A percentile compares a stretch with the other conserved stretches of the same genome.
These are phyloP conservation scores for Cyphellophora europaea DNA, from an alignment of 2,329 filamentous ascomycete species.

Conservation along the genomic window DNA sequence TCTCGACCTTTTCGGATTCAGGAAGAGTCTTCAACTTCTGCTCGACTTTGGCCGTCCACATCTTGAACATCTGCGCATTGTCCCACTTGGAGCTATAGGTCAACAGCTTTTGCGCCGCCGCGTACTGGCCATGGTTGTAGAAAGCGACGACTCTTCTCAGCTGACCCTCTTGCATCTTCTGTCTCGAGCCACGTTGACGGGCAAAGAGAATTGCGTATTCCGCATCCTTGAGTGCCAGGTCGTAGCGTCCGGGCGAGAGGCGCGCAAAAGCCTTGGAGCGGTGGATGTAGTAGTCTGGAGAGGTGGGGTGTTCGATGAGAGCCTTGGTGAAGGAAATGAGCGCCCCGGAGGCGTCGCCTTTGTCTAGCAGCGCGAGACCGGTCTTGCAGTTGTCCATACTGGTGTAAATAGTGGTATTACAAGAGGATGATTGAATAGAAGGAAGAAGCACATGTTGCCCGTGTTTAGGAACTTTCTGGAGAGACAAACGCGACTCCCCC, in stretches of 20 bases:
- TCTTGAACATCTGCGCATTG: constrained; percentile 22
- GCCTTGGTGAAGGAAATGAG: constrained; percentile 60
- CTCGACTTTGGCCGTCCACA: constrained; percentile 51
- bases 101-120: constrained; percentile 66
- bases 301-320: constrained; percentile 51
- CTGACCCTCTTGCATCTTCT: constrained; percentile 71
- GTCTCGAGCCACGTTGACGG: constrained; percentile 59
- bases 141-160: constrained; percentile 69
- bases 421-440: no score
- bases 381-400: background rate
- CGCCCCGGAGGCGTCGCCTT: constrained; percentile 56
- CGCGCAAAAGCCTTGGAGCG: constrained; percentile 72
- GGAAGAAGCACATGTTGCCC: no score
- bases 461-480: no score
- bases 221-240: constrained; percentile 60
- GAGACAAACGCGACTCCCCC: no score
- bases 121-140: constrained; percentile 60
- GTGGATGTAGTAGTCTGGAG: constrained; percentile 70
- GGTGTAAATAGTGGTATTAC: no score
- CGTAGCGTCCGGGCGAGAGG: constrained; percentile 43
- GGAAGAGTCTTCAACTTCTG: constrained; percentile 41
- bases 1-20: constrained; percentile 35
- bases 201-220: constrained; percentile 56
- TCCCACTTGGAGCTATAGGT: constrained; percentile 42
- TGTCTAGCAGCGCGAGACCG: background rate